Base-by-base conservation (phyloP, 257 asterid genomes). In the Solanum sparsipilum region DNA sequence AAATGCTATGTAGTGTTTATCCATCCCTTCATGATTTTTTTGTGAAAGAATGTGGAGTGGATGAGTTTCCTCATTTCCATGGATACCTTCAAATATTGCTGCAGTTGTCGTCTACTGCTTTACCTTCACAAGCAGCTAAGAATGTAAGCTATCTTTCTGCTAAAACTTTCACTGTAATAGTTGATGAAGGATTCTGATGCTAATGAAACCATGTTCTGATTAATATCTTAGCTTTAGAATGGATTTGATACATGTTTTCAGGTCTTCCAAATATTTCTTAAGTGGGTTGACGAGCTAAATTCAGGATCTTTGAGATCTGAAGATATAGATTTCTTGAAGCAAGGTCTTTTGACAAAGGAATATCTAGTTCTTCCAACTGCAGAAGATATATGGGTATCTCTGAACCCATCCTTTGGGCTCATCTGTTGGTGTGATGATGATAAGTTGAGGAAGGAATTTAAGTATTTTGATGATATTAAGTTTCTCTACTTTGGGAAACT, bases 381-480 rank as follows among this genome's bases (percentile, higher is more conserved):
- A 90, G 95, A 86, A 87, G 98, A 97, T 94, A 94, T 91, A 91
- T 97, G 98, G 99, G 98, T 93, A 89, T 97, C 99, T 83, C 89
- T 97, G 67, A 92, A 96, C 89, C 88, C 96, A n/a, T 94, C 96
- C 27, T 96, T 91, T 93, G 98, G 99, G 86, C 90, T 93, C 8
- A 74, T 95, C 88, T 97, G 98, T 89, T 95, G 98, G 98, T 94
- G 93, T 76, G 98, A 96, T 92, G 95, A 96, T 90, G 93, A 93
- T 39, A 86, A 67, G 58, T 89, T 97, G 83, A 90, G 92, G 76
- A 91, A 73, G 89, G 97, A 95, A 86, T 96, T 97, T 88, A 93
- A 89, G 89, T 88, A 95, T 90, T 91, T 90, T 81, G 89, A 91
- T 13, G 93, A 93, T 88, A 89, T 97, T 79, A 94, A 95, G 87